Evolutionary conservation across 75 land plant species (phyloP).

Genomic region (Chamaecyparis obtusa): DNA sequence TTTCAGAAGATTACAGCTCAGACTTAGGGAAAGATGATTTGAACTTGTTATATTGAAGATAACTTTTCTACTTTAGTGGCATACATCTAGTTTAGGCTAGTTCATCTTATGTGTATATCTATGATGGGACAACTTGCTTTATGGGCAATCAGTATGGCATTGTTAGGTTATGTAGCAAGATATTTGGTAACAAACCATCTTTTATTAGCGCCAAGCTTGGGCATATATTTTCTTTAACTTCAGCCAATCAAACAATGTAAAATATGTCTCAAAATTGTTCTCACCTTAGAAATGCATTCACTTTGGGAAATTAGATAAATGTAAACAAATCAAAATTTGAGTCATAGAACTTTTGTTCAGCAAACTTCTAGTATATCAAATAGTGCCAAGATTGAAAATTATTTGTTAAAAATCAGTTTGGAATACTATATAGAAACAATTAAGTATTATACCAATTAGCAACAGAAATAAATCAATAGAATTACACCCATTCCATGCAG

Average conservation of each 20-base stretch:
- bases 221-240: neutral
- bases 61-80: neutral
- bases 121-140: no score
- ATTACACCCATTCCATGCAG: neutral
- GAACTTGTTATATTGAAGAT: neutral
- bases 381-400: neutral
- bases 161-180: neutral
- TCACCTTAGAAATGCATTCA: neutral
- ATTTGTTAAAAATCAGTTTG: neutral
- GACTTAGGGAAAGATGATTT: neutral
- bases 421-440: neutral
- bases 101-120: neutral
- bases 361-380: neutral
- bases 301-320: neutral
- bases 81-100: neutral
- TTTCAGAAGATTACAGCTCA: neutral
- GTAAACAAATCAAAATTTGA: neutral
- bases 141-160: neutral
- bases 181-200: neutral
- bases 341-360: neutral
- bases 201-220: neutral
- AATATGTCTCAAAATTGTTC: neutral
- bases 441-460: neutral
- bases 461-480: neutral
- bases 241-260: neutral